Percentiles rank a stretch among this genome's conserved stretches.
Evolutionary conservation across 345 rosid species (phyloP).

Genomic region (Hibiscus tridactylites): DNA sequence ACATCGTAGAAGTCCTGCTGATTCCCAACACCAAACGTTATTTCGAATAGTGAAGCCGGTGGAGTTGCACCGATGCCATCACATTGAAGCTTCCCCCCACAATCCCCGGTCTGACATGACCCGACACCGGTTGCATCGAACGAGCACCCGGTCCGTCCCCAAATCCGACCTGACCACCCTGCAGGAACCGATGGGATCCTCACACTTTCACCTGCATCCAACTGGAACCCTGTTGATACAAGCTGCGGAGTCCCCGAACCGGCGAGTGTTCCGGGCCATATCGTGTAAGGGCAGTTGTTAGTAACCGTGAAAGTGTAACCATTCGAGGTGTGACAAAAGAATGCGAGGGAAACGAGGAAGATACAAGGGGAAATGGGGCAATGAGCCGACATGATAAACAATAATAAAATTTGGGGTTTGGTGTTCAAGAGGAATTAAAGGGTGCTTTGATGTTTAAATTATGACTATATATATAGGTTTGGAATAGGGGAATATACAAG

Average conservation of each 20-base stretch:
- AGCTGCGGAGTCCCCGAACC: slow-evolving; percentile 76
- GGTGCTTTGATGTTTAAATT: background rate
- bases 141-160: slow-evolving; percentile 85
- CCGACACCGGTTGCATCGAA: slow-evolving; percentile 57
- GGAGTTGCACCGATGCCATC: slow-evolving; percentile 67
- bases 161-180: slow-evolving; percentile 88
- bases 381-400: background rate
- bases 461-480: slow-evolving; percentile 3
- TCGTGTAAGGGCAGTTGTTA: slow-evolving; percentile 65
- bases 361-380: background rate
- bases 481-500: background rate
- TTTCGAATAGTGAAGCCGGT: slow-evolving; percentile 81
- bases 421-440: background rate
- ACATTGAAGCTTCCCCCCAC: slow-evolving; percentile 75
- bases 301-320: slow-evolving; percentile 50
- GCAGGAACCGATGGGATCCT: slow-evolving; percentile 41
- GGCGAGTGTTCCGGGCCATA: slow-evolving; percentile 83
- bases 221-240: slow-evolving; percentile 53
- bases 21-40: slow-evolving; percentile 48
- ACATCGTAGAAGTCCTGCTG: slow-evolving; percentile 71
- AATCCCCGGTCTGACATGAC: slow-evolving; percentile 68
- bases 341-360: slow-evolving; percentile 24
- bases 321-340: slow-evolving; percentile 23
- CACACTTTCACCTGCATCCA: slow-evolving; percentile 53
- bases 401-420: background rate